A percentile compares a stretch with the other conserved stretches of the same genome.
Conservation (phyloP, 176 grass and related monocot genomes). For the Luzula sylvatica region DNA sequence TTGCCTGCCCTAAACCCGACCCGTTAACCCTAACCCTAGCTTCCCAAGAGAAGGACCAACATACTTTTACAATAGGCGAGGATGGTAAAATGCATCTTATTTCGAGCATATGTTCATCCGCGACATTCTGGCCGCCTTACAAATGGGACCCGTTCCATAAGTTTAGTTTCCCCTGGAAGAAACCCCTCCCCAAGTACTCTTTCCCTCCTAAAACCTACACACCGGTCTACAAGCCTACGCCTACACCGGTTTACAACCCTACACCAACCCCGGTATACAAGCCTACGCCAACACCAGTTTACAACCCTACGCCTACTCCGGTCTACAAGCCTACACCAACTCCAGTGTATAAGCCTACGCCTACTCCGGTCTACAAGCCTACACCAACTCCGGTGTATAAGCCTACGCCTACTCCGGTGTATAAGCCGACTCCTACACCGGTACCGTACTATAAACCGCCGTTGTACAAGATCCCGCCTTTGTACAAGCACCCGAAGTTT, state of each 20-base stretch:
- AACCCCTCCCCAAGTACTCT: not conserved
- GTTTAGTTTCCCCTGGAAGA: not conserved
- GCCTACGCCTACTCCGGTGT: not conserved
- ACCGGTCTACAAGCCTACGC: slow-evolving; percentile 7
- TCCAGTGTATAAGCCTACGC: not conserved
- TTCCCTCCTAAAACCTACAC: not conserved
- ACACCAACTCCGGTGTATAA: not conserved
- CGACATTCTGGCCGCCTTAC: slow-evolving; percentile 1
- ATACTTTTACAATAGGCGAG: slow-evolving; percentile 7
- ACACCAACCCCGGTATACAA: not conserved
- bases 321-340: slow-evolving; percentile 14
- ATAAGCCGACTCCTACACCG: not conserved
- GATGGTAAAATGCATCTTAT: slow-evolving; percentile 7
- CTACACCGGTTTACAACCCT: not conserved
- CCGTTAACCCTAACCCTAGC: slow-evolving; percentile 13
- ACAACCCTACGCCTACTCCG: slow-evolving; percentile 5
- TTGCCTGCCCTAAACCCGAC: not conserved
- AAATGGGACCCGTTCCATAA: slow-evolving; percentile 15
- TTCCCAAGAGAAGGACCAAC: slow-evolving; percentile 15
- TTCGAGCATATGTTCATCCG: slow-evolving; percentile 12
- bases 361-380: not conserved
- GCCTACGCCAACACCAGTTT: not conserved
- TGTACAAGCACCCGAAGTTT: slow-evolving; percentile 6
- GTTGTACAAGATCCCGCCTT: not conserved
- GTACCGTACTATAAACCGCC: slow-evolving; percentile 12